A percentile compares a stretch with the other conserved stretches of the same genome.
phyloP scores from a whole-genome alignment of 768 basidiomycete genomes.

The Multifurca ochricompacta region DNA sequence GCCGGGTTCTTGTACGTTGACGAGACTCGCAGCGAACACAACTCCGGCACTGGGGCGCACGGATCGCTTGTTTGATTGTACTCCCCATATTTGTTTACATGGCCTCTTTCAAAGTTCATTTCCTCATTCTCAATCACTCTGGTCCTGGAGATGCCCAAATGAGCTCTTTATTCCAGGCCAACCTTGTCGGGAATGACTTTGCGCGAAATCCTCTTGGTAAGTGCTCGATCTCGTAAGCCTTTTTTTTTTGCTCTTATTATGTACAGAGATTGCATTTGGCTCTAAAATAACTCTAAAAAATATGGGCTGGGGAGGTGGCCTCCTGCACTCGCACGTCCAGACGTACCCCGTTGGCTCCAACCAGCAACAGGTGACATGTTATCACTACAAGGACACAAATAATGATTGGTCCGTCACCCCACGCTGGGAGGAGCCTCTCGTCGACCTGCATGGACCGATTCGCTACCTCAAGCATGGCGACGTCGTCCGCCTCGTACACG shows the following conservation, averaged over 20 bases:
- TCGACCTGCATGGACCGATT: conserved; percentile 61
- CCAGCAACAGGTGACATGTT: conserved; percentile 98
- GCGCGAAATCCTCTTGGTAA: conserved; percentile 78
- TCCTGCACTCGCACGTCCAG: conserved; percentile 96
- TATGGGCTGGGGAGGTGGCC: conserved; percentile 95
- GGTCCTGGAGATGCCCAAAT: conserved; percentile 98
- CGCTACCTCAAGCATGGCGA: conserved; percentile 71
- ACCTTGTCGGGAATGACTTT: conserved; percentile 92
- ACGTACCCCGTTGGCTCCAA: conserved; percentile 84
- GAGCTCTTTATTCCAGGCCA: conserved; percentile 97
- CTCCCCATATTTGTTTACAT: conserved; percentile 91
- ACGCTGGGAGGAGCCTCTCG: conserved; percentile 64
- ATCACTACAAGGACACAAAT: conserved; percentile 99
- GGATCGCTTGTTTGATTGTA: conserved; percentile 77
- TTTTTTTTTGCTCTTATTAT: not conserved
- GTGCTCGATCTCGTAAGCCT: conserved; percentile 15
- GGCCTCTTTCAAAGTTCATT: conserved; percentile 92
- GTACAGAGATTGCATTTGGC: conserved; percentile 75
- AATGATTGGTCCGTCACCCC: conserved; percentile 85
- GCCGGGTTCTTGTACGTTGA: conserved; percentile 1
- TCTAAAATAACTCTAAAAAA: conserved; percentile 92
- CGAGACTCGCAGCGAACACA: conserved; percentile 60
- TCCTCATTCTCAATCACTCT: conserved; percentile 86
- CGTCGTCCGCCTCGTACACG: conserved; percentile 73
- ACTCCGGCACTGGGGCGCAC: conserved; percentile 83